These are phyloP conservation scores for Ichthyophonus hoferi DNA, from an alignment of 208 protist genomes.

Conservation along the genomic window DNA sequence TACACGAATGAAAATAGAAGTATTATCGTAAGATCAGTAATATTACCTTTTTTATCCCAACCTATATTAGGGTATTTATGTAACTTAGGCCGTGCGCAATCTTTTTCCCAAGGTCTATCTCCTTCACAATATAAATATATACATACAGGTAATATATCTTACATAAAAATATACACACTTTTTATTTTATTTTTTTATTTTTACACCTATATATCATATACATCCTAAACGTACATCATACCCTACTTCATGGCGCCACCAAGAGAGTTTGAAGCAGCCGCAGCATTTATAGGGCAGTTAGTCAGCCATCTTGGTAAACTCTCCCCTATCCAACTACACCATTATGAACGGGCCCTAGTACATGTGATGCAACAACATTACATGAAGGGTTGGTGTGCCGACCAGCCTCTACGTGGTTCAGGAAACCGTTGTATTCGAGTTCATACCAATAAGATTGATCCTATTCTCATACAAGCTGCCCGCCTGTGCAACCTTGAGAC, in stretches of 20 bases:
- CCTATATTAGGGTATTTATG: too few species aligned
- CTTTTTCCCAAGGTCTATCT: too few species aligned
- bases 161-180: too few species aligned
- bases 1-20: too few species aligned
- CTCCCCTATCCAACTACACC: constrained; percentile 32
- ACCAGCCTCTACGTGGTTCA: background rate
- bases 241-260: background rate
- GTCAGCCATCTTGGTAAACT: constrained; percentile 34
- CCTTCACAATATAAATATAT: too few species aligned
- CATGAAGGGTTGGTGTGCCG: background rate
- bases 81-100: too few species aligned
- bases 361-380: background rate
- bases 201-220: too few species aligned
- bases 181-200: too few species aligned
- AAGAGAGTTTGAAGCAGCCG: background rate
- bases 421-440: background rate
- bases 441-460: background rate
- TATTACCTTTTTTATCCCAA: too few species aligned
- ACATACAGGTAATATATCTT: too few species aligned
- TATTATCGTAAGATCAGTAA: too few species aligned
- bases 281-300: background rate
- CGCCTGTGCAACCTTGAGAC: background rate
- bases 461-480: background rate
- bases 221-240: too few species aligned
- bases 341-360: background rate